Base-by-base conservation (phyloP, 192 early-diverging fungal species). In the Backusella circina region DNA sequence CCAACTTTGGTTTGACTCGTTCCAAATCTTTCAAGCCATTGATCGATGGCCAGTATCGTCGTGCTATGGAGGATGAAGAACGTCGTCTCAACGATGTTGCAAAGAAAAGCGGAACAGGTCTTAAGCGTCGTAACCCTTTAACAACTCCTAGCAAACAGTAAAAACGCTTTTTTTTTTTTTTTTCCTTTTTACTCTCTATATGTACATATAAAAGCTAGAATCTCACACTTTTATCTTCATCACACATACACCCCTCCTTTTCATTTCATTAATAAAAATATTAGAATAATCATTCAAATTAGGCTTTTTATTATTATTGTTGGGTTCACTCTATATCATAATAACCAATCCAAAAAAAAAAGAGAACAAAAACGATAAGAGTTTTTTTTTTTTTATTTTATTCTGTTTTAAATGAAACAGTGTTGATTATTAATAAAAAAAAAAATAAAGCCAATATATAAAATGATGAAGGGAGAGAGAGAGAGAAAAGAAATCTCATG, bases 21-120 rank as follows among this genome's bases (percentile, higher is more conserved):
- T 81, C 79, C 51, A 81, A 77, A 47, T 77, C 75, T 7, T 81
- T 81, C 51, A 81, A 81, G 38, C 79, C 79, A 15, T 41, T 81
- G 36, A 81, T 81, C 23, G 79, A 81, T 74, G 79, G 79, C 65
- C 66, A 66, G 16, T 81, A 81, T 23, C 67, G 75, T 37, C 71
- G 79, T 28, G 79, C 79, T 9, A 77, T 81, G 54, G 67, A 77
- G 33, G 57, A 65, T 32, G 79, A 81, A 54, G 71, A 76, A 39
- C 65, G 72, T 28, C 71, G 79, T 39, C 76, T 77, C 50, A 69
- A 38, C 23, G 66, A 68, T 61, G 72, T 77, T 16, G 91, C 95
- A 1, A 83, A 90, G 37, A 70, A 41, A 16, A 67, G 65, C 5
- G 65, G 38, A 23, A 2, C 67, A 23, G 67, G 36, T 68, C 35